These are phyloP conservation scores for Termitomyces sp. DNA, from an alignment of 768 basidiomycete species.

Conservation along the genomic window DNA sequence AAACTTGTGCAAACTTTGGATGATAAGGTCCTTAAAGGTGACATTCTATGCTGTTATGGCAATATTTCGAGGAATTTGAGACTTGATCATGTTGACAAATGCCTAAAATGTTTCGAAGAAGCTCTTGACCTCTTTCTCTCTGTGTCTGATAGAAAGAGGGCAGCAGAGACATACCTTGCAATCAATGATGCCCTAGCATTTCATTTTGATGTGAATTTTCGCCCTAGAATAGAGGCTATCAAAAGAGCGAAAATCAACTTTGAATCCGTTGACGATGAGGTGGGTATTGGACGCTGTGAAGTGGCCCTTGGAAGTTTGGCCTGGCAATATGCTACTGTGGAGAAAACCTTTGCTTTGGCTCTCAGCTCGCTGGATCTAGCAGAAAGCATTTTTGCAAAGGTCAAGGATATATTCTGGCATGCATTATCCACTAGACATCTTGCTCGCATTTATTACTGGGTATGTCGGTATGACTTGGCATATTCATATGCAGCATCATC, in stretches of 20 bases:
- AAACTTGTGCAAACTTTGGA: neutral
- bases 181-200: neutral
- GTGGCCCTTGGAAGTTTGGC: neutral
- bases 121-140: neutral
- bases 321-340: too few species aligned
- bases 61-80: neutral
- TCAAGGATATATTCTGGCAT: neutral
- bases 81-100: neutral
- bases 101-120: neutral
- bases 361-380: neutral
- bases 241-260: too few species aligned
- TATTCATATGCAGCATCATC: neutral
- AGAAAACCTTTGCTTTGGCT: too few species aligned
- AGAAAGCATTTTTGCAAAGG: neutral
- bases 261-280: neutral
- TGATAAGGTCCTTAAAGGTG: neutral
- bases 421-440: neutral
- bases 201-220: neutral
- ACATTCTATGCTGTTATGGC: neutral
- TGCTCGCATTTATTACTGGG: neutral
- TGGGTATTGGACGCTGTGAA: neutral
- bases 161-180: neutral
- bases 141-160: neutral
- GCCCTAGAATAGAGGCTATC: too few species aligned
- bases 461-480: neutral